Percentiles rank a stretch among this genome's conserved stretches.
These are phyloP conservation scores for Mucor velutinosus DNA, from an alignment of 371 early-diverging fungal species.

Conservation along the genomic window DNA sequence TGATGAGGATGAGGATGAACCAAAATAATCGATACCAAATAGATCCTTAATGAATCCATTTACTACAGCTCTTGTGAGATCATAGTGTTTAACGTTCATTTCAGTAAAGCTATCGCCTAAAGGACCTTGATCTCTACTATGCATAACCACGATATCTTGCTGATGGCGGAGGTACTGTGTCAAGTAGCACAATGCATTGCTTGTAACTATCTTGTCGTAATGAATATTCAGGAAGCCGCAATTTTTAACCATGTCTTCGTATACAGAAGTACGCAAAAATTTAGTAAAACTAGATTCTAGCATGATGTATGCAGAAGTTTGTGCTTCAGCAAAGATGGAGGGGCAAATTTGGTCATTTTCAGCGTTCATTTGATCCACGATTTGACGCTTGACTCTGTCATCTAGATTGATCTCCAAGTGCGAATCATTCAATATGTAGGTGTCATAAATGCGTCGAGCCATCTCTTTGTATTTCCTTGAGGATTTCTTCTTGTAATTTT, in stretches of 20 bases:
- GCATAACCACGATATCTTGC: not conserved
- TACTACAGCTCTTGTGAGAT: not conserved
- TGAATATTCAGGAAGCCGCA: slow-evolving; percentile 39
- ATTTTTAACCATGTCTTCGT: slow-evolving; percentile 33
- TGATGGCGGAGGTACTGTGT: not conserved
- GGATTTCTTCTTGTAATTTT: slow-evolving; percentile 26
- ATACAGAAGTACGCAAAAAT: slow-evolving; percentile 30
- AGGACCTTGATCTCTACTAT: not conserved
- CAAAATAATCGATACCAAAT: not conserved
- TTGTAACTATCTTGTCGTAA: slow-evolving; percentile 19
- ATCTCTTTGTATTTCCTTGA: slow-evolving; percentile 32
- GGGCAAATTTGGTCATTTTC: not conserved
- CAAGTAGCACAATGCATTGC: slow-evolving; percentile 25
- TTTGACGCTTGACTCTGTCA: slow-evolving; percentile 42
- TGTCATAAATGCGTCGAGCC: slow-evolving; percentile 50
- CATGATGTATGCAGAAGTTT: slow-evolving; percentile 43
- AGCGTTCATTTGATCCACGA: slow-evolving; percentile 22
- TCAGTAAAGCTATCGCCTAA: not conserved
- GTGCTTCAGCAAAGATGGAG: slow-evolving; percentile 48
- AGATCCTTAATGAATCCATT: not conserved
- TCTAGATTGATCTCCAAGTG: slow-evolving; percentile 60
- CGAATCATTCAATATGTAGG: slow-evolving; percentile 42
- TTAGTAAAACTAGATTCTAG: slow-evolving; percentile 50
- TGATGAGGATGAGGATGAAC: not conserved
- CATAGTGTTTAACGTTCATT: not conserved